Base-by-base conservation (phyloP, 1,284 basidiomycete genomes). In the Tremellales sp. region DNA sequence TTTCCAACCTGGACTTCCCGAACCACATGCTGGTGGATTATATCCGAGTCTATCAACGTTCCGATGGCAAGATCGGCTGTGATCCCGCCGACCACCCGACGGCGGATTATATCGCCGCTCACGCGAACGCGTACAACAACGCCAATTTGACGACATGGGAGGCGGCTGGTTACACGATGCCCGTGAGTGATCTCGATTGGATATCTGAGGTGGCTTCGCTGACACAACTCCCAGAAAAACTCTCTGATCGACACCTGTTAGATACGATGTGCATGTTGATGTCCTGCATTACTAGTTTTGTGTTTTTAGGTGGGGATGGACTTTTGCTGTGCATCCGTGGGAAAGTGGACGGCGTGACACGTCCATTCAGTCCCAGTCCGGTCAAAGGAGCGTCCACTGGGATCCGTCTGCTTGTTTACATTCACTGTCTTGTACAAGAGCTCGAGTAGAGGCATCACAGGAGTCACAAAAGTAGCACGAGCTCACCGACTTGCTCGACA, bases 11-110 rank as follows among this genome's bases (percentile, higher is more conserved):
- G 33, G 71, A 65, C 2, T 90, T 87, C 74, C 88, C 88, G 1
- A 77, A 76, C 1, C 77, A 74, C 7, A 84, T 92, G 84, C 73
- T 75, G 22, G 74, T 94, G 45, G 89, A 95, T 63, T 94, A 83
- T 71, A 79, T 93, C 35, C 79, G 90, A 7, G 83, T 93, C 3
- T 91, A 90, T 65, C 87, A 80, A 12, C 77, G 79, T 50, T 70
- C 80, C 45, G 65, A 77, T 8, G 79, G 83, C 45, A 87, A 86
- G 64, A 76, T 89, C 29, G 87, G 89, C 2, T 94, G 91, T 63
- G 85, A 91, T 62, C 90, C 90, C 1, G 66, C 74, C 19, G 79
- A 81, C 42, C 85, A 82, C 70, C 91, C 90, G 0, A 94, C 91
- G 0, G 69, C 65, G n/a, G 56, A 55, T 8, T 74, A 72, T 47